Conservation (phyloP, 768 basidiomycete species). For the Tylopilus rubrobrunneus region DNA sequence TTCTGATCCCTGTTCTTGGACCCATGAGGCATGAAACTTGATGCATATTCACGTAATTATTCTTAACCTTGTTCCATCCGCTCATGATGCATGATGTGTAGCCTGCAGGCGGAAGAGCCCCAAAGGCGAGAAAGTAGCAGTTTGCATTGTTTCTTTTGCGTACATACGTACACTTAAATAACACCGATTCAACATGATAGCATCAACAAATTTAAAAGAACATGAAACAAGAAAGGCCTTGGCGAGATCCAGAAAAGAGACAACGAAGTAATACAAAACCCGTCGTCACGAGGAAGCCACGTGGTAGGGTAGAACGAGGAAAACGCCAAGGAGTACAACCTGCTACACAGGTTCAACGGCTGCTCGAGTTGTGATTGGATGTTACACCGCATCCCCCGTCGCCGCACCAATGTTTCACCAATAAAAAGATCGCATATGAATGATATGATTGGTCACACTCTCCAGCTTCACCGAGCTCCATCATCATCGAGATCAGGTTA, state of each 20-base stretch:
- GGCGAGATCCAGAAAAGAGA: neutral
- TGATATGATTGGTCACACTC: slow-evolving; percentile 11
- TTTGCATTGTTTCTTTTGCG: neutral
- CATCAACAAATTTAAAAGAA: slow-evolving; percentile 1
- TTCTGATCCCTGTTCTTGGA: neutral
- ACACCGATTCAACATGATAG: neutral
- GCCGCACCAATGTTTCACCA: slow-evolving; percentile 28
- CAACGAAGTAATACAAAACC: neutral
- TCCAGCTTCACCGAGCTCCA: neutral
- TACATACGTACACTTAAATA: slow-evolving; percentile 6
- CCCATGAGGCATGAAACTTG: neutral
- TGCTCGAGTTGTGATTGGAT: slow-evolving; percentile 17
- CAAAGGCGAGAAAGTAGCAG: neutral
- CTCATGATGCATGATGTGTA: too few species aligned
- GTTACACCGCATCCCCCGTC: slow-evolving; percentile 19
- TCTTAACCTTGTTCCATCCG: neutral
- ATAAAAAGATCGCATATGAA: slow-evolving; percentile 26
- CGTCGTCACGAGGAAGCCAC: neutral
- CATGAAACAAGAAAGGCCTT: neutral
- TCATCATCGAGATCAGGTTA: slow-evolving; percentile 20
- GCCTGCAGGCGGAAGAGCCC: too few species aligned
- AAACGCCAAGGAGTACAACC: neutral
- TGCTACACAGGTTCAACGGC: neutral
- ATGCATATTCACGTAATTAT: neutral
- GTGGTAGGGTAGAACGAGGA: neutral